Conservation (phyloP, 2,329 filamentous ascomycete species). For the Claviceps capensis region DNA sequence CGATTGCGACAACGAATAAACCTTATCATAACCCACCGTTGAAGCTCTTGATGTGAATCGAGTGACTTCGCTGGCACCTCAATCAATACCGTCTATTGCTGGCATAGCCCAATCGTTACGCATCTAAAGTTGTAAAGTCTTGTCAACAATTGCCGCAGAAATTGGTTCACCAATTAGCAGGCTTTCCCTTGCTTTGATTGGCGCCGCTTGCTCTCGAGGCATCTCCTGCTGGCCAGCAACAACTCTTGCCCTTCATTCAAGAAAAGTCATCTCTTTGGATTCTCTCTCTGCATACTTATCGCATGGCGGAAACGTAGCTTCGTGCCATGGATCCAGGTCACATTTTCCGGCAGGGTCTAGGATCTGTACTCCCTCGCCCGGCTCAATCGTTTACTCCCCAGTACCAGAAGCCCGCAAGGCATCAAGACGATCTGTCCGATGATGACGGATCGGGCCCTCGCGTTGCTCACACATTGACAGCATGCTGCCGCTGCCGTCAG, state of each 20-base stretch:
- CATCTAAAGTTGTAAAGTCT: not conserved
- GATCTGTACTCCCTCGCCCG: constrained; percentile 26
- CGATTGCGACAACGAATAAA: not conserved
- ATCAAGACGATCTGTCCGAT: constrained; percentile 31
- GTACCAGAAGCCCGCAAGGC: constrained; percentile 16
- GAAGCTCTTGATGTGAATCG: not conserved
- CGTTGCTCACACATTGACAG: constrained; percentile 67
- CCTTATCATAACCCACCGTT: not conserved
- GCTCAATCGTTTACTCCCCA: constrained; percentile 19
- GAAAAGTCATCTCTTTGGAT: not conserved
- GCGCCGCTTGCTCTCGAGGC: constrained; percentile 1
- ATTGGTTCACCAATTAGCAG: not conserved
- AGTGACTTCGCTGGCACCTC: not conserved
- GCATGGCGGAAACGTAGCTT: not conserved
- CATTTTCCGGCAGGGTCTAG: constrained; percentile 46
- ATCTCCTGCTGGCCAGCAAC: not conserved
- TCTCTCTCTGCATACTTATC: not conserved
- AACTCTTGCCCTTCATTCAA: not conserved
- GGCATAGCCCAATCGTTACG: not conserved
- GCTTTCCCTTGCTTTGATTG: not conserved
- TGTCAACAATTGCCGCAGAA: not conserved
- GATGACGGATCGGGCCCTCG: constrained; percentile 40
- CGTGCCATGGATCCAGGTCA: constrained; percentile 42
- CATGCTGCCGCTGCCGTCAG: constrained; percentile 68
- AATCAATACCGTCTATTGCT: not conserved